phyloP scores from a whole-genome alignment of 345 rosid genomes.

The Salix exigua region DNA sequence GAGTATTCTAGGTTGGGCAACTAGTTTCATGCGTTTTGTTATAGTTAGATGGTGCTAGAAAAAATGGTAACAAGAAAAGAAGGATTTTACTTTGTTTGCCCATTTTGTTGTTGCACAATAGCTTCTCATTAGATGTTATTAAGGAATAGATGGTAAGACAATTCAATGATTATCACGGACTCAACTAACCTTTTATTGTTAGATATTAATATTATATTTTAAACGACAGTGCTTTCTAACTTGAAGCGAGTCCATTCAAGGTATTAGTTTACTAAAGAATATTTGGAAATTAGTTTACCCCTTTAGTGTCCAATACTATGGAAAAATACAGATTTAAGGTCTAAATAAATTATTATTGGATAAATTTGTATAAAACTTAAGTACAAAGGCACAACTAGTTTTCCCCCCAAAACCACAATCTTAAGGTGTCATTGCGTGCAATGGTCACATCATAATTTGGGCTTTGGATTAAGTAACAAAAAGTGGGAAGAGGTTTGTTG shows the following conservation, averaged over 20 bases:
- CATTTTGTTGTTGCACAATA: constrained; percentile 73
- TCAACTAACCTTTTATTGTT: neutral
- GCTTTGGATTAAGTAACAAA: too few relatives aligned
- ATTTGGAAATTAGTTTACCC: too few relatives aligned
- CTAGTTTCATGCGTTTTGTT: constrained; percentile 85
- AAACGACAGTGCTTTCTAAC: neutral
- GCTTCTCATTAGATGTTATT: constrained; percentile 63
- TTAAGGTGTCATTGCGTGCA: too few relatives aligned
- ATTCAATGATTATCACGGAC: neutral
- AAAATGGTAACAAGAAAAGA: constrained; percentile 56
- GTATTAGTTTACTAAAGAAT: neutral
- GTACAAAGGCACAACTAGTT: too few relatives aligned
- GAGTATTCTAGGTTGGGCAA: constrained; percentile 60
- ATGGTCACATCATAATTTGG: too few relatives aligned
- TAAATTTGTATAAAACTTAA: too few relatives aligned
- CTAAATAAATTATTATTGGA: too few relatives aligned
- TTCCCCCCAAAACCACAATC: too few relatives aligned
- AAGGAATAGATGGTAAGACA: constrained; percentile 89
- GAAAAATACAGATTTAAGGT: too few relatives aligned
- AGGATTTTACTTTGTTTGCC: constrained; percentile 88
- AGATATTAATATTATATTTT: neutral
- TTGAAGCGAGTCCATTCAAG: neutral
- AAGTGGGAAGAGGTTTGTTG: too few relatives aligned
- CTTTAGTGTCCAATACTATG: too few relatives aligned
- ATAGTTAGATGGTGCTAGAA: constrained; percentile 76